Conservation (phyloP, 2,329 filamentous ascomycete genomes). For the Fusarium luffae region DNA sequence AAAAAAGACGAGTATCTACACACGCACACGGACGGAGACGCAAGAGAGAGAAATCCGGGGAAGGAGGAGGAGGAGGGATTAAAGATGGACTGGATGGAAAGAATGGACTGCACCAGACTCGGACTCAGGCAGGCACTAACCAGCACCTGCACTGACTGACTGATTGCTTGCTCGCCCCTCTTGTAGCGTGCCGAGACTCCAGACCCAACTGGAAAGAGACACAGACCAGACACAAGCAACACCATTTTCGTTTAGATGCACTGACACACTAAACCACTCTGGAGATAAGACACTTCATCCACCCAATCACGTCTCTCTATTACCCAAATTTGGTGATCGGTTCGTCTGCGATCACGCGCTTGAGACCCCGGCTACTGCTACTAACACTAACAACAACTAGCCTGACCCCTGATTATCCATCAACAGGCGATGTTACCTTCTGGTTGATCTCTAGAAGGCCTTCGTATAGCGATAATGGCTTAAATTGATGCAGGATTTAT, state of each 20-base stretch:
- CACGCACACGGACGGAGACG: conserved; percentile 9
- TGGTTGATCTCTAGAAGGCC: conserved; percentile 9
- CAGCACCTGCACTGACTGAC: neutral
- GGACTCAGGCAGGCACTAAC: neutral
- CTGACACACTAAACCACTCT: conserved; percentile 25
- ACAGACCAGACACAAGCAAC: conserved; percentile 18
- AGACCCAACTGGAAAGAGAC: neutral
- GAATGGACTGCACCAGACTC: conserved; percentile 10
- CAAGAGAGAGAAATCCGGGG: conserved; percentile 19
- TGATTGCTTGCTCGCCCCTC: neutral
- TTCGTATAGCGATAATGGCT: conserved; percentile 3
- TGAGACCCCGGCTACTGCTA: conserved; percentile 1
- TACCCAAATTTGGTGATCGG: conserved; percentile 17
- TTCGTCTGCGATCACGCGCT: conserved; percentile 20
- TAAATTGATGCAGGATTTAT: neutral
- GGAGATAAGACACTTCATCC: conserved; percentile 9
- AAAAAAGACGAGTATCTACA: conserved; percentile 21
- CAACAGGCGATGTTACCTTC: conserved; percentile 21
- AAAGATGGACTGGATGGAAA: conserved; percentile 9
- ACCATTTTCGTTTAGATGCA: conserved; percentile 30
- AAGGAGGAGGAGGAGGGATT: conserved; percentile 32
- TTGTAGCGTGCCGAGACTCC: conserved; percentile 23
- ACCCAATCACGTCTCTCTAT: conserved; percentile 9
- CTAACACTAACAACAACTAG: neutral
- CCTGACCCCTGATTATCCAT: conserved; percentile 21